Evolutionary conservation across 2,329 filamentous ascomycete genomes (phyloP), one percentile per base, ranked within the genome.

Genomic region (Monilinia fructigena): DNA sequence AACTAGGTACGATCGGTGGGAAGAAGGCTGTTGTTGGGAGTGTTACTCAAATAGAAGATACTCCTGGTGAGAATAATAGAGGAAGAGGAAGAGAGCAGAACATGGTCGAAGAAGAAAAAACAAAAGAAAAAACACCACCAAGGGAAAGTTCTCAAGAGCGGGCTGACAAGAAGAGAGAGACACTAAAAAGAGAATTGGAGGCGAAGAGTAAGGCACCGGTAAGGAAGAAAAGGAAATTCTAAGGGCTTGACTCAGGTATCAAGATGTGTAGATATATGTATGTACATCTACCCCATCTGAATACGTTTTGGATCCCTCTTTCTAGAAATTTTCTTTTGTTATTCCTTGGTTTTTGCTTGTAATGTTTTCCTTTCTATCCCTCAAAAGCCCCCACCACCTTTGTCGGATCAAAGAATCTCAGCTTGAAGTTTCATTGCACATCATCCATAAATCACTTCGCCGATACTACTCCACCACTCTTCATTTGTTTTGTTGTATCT

Each of bases 181-280:
- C 69, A 65, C 58, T 76, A 66, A 73, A 74, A 59, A 71, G 67
- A 62, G 71, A 76, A 59, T 68, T 77, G 67, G 75, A 75, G 61
- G 71, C 68, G 65, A 76, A 77, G 62, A 70, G 72, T 12, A 74
- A 71, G 55, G 71, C 68, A 18, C 74, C 75, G 18, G 70, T 66
- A 16, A 76, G 74, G 65, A 77, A 77, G 68, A 77, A 75, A 68
- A 70, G 74, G 67, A 76, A 74, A 50, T 77, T 77, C 68, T 77
- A 63, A 73, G 35, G 23, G 53, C 20, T 26, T 16, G 12, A n/a
- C 7, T 20, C 7, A 5, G n/a, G 56, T 31, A 20, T n/a, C 7
- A 26, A 56, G 53, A 63, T 63, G 38, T 42, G 18, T 55, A 55
- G 38, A 56, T n/a, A 31, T 63, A 50, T 50, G 45, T 60, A 60